Base-by-base conservation (phyloP, 2,329 filamentous ascomycete species). In the Furcasterigmium sp. region DNA sequence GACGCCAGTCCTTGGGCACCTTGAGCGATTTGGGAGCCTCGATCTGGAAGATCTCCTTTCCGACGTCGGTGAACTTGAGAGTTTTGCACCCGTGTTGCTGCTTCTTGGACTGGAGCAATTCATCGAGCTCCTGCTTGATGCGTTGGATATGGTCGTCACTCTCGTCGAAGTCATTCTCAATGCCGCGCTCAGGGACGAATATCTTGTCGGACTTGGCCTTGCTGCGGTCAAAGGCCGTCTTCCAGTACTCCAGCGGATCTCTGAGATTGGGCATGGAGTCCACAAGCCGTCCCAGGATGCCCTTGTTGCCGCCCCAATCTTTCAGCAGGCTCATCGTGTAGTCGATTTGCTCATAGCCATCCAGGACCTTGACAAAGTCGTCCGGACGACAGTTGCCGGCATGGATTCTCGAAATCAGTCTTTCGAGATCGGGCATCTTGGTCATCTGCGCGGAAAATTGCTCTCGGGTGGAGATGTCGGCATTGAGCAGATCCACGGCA, bases 281-380 rank as follows among this genome's bases (percentile, higher is more conserved):
- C 35, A 97, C 81, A 30, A 98, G 78, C 42, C 90, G 83, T 45
- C 90, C 87, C 34, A 98, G 85, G 3, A 97, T 76, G 3, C 89
- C 87, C 39, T 89, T 84, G 3, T 85, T 87, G n/a, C 83, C 78
- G 42, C 84, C 80, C 54, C 87, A 86, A 8, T 83, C 76, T 37
- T 77, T 74, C 1, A 97, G 75, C 18, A 97, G 74, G 41, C 81
- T 78, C 76, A 95, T 88, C 1, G 91, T 95, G 61, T 95, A 93
- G 50, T 96, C 90, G 37, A 98, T 97, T 64, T 96, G 91, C 68
- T 97, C 93, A 54, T 96, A 98, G 0, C 93, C 93, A 62, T 97
- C 91, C 0, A 98, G 73, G 1, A 97, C 91, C 38, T 84, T 86
- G 37, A 97, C 82, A 61, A 98, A 98, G 59, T 98, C 93, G 44